phyloP scores from a whole-genome alignment of 169 alveolate species.

The Cryptosporidium tyzzeri region DNA sequence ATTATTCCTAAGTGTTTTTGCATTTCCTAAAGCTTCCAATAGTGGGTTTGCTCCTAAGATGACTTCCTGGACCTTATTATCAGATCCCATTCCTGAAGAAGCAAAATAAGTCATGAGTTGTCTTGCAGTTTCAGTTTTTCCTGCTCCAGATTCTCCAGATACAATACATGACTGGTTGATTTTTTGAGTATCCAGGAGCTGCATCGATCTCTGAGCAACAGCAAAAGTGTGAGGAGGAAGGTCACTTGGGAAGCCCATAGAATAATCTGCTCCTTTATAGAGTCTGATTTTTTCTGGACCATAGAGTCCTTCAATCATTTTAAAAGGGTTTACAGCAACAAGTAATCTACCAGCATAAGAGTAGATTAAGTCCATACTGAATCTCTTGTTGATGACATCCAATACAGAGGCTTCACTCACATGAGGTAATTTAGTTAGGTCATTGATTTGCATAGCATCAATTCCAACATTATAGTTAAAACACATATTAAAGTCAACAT shows the following conservation, averaged over 20 bases:
- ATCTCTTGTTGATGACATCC: conserved; percentile 91
- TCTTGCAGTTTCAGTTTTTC: conserved; percentile 99
- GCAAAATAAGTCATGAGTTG: conserved; percentile 87
- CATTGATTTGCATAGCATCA: conserved; percentile 79
- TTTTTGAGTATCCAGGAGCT: conserved; percentile 82
- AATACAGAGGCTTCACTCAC: conserved; percentile 93
- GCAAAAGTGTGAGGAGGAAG: conserved; percentile 89
- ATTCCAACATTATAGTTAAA: conserved; percentile 70
- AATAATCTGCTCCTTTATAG: conserved; percentile 82
- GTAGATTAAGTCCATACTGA: conserved; percentile 79
- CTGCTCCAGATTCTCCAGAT: conserved; percentile 99
- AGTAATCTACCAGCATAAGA: conserved; percentile 88
- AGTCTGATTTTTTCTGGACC: conserved; percentile 81
- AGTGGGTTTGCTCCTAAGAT: conserved; percentile 95
- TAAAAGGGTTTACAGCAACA: conserved; percentile 87
- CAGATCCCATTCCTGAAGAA: conserved; percentile 57
- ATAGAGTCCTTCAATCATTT: conserved; percentile 82
- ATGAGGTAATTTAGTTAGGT: conserved; percentile 88
- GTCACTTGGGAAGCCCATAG: conserved; percentile 84
- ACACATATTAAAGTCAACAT: conserved; percentile 57
- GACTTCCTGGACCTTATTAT: conserved; percentile 77
- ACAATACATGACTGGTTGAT: conserved; percentile 94
- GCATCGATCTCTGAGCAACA: conserved; percentile 88
- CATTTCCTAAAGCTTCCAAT: conserved; percentile 99
- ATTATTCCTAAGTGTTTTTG: conserved; percentile 96